Base-by-base conservation (phyloP, 768 basidiomycete species). In the Mycena kentingensis region DNA sequence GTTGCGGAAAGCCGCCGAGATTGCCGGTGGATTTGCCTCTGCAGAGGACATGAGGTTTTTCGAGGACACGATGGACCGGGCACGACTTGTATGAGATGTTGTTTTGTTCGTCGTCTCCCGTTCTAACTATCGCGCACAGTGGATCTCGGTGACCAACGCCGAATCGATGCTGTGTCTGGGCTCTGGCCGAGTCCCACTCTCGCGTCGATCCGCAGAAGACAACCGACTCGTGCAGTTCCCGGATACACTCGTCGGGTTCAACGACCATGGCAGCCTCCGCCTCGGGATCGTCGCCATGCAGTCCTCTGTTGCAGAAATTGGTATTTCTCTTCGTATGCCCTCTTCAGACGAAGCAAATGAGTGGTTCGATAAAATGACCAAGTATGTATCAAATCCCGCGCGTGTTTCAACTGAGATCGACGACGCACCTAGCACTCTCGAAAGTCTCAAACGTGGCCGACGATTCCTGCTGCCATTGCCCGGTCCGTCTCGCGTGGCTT, bases 151-250 rank as follows among this genome's bases (percentile, higher is more conserved):
- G 22, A 69, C 64, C 22, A 65, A 63, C 10, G 57, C 65, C 5
- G 72, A 73, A 49, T 67, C 70, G 0, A 68, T 74, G 72, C 60
- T 73, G 3, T 74, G 72, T 45, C 44, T 65, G 1, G 73, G 72
- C 19, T 74, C 68, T 12, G 70, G 73, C 3, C 69, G 72, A n/a
- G 63, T 65, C 25, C 65, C 72, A 1, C 64, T 72, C 51, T 71
- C 72, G 35, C 71, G 70, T 25, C 44, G 45, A 2, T 36, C 55
- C 12, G 56, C 43, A 25, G 71, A 58, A 48, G 49, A 73, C 44
- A 55, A 58, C n/a, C 51, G 60, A 16, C 63, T 71, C 5, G 55
- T 63, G 22, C 54, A 75, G 8, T 61, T 68, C 16, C 52, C 71
- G 6, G 55, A 62, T 15, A 65, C 69, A 18, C 60, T 63, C 5